Conservation (phyloP, 306 rosid genomes). For the Cicer chorassanicum region DNA sequence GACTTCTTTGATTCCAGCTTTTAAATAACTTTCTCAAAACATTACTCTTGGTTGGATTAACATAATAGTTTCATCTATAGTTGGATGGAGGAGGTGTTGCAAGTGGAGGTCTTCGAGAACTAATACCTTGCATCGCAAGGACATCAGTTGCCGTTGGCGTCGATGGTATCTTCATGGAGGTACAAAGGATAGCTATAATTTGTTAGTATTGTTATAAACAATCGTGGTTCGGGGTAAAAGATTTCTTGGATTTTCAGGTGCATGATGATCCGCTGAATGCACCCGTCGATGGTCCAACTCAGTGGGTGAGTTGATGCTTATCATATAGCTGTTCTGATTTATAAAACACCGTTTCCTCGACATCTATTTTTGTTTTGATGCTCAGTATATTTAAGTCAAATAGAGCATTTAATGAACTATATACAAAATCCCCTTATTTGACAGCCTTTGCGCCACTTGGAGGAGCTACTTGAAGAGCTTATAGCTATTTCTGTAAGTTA, state of each 20-base stretch:
- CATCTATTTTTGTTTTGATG: slow-evolving; percentile 23
- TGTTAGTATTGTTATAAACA: slow-evolving; percentile 16
- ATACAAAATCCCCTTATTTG: slow-evolving; percentile 32
- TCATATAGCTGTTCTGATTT: slow-evolving; percentile 23
- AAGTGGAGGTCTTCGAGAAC: slow-evolving; percentile 96
- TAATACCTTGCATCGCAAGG: slow-evolving; percentile 96
- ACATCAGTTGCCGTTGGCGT: slow-evolving; percentile 97
- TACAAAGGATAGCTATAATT: slow-evolving; percentile 42
- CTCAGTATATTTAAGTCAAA: not conserved
- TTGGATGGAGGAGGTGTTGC: slow-evolving; percentile 99
- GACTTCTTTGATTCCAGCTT: slow-evolving; percentile 19
- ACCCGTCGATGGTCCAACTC: slow-evolving; percentile 98
- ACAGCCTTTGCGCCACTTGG: slow-evolving; percentile 92
- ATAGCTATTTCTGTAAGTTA: slow-evolving; percentile 92
- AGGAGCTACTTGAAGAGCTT: slow-evolving; percentile 91
- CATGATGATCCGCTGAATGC: slow-evolving; percentile 94
- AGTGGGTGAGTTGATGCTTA: slow-evolving; percentile 73
- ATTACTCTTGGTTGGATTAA: slow-evolving; percentile 36
- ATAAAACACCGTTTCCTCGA: slow-evolving; percentile 19
- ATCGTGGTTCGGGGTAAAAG: slow-evolving; percentile 22
- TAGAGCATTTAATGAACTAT: slow-evolving; percentile 20
- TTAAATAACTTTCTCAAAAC: slow-evolving; percentile 5
- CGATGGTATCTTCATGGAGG: slow-evolving; percentile 99
- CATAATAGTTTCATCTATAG: slow-evolving; percentile 52
- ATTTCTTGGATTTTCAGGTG: slow-evolving; percentile 61